A percentile compares a stretch with the other conserved stretches of the same genome.
Conservation (phyloP, 2,329 filamentous ascomycete species). For the Phialophora tarda region DNA sequence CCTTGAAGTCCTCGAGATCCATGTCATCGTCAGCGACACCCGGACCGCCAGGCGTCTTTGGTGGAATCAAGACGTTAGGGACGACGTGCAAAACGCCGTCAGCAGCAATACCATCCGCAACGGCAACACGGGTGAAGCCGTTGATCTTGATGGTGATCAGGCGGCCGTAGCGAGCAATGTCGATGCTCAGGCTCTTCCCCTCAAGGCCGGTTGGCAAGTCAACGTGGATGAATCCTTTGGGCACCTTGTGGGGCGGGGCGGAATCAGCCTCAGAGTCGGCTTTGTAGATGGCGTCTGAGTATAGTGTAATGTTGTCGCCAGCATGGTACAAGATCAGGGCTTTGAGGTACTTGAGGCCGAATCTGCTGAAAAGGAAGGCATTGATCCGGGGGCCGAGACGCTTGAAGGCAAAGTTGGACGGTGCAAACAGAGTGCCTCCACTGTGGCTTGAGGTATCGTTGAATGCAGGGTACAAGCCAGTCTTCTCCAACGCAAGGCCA, state of each 20-base stretch:
- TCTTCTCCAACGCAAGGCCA: slow-evolving; percentile 74
- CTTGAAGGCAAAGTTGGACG: slow-evolving; percentile 79
- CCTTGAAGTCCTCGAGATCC: slow-evolving; percentile 67
- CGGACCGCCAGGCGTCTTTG: slow-evolving; percentile 58
- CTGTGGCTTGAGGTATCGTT: slow-evolving; percentile 60
- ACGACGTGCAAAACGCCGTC: slow-evolving; percentile 86
- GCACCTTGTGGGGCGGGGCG: slow-evolving; percentile 40
- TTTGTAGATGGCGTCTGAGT: slow-evolving; percentile 80
- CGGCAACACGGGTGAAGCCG: slow-evolving; percentile 67
- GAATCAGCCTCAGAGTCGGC: slow-evolving; percentile 42
- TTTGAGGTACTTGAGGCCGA: slow-evolving; percentile 75
- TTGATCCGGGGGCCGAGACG: slow-evolving; percentile 75
- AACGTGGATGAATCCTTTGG: slow-evolving; percentile 58
- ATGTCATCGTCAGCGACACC: slow-evolving; percentile 47
- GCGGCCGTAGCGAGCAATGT: slow-evolving; percentile 71
- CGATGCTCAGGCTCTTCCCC: slow-evolving; percentile 70
- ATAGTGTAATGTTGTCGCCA: slow-evolving; percentile 74
- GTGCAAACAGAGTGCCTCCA: slow-evolving; percentile 80
- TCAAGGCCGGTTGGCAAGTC: slow-evolving; percentile 75
- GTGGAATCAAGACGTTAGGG: slow-evolving; percentile 74
- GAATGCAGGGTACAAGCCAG: slow-evolving; percentile 68
- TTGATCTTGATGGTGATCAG: slow-evolving; percentile 77
- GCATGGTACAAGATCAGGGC: slow-evolving; percentile 81
- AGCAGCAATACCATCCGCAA: slow-evolving; percentile 72
- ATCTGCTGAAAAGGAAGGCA: slow-evolving; percentile 81